Evolutionary conservation across 179 eudicot genomes (phyloP).

Genomic region (Drosera spatulata): DNA sequence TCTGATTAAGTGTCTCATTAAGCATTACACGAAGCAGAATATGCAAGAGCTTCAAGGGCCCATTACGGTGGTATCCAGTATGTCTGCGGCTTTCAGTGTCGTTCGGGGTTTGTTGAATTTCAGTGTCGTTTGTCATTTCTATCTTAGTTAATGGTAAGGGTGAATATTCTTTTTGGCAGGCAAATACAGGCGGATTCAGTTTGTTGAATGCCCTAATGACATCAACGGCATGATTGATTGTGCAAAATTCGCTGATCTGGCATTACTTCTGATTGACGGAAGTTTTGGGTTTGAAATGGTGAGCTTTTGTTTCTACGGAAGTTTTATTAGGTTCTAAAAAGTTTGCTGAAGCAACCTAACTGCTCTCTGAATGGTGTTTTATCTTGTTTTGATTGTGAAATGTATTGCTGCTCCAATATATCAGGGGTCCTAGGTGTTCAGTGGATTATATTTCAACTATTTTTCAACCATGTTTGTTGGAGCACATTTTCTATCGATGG

Average conservation of each 20-base stretch:
- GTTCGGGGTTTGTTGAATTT: neutral
- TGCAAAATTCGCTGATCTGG: constrained; percentile 89
- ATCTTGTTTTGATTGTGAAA: too few species aligned
- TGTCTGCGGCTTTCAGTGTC: neutral
- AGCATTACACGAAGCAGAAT: constrained; percentile 85
- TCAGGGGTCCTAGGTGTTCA: too few species aligned
- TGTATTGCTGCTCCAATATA: too few species aligned
- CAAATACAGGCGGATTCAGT: constrained; percentile 77
- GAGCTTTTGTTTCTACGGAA: constrained; percentile 4
- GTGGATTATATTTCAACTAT: too few species aligned
- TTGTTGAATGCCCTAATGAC: constrained; percentile 96
- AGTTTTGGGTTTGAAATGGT: constrained; percentile 99
- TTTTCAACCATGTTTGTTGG: too few species aligned
- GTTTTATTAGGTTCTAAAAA: too few species aligned
- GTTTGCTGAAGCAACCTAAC: too few species aligned
- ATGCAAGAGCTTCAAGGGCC: constrained; percentile 86
- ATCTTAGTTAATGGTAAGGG: neutral
- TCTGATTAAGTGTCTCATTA: constrained; percentile 74
- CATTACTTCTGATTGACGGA: constrained; percentile 81
- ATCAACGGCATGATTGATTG: constrained; percentile 94
- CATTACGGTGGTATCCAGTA: constrained; percentile 80
- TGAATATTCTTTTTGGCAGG: constrained; percentile 24
- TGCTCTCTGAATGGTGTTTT: too few species aligned
- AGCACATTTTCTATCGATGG: too few species aligned
- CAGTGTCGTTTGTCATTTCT: neutral